These are phyloP conservation scores for Eutrema salsugineum DNA, from an alignment of 441 rosid genomes.

Conservation along the genomic window DNA sequence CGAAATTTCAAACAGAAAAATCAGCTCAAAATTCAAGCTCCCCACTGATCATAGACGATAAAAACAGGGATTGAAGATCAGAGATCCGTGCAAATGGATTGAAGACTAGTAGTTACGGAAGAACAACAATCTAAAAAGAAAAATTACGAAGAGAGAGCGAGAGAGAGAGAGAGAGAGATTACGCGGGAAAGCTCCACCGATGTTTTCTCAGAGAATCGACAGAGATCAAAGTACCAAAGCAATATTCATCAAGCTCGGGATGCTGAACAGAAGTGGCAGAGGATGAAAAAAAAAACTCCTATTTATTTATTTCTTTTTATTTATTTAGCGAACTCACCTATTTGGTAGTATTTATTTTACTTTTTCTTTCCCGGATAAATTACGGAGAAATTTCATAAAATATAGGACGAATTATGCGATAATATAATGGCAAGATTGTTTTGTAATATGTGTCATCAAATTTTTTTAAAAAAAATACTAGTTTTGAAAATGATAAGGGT, in stretches of 20 bases:
- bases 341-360: too few species aligned
- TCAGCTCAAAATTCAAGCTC: constrained; percentile 10
- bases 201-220: not conserved
- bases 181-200: constrained; percentile 24
- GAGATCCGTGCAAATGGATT: constrained; percentile 24
- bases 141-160: not conserved
- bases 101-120: constrained; percentile 20
- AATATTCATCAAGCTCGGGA: constrained; percentile 21
- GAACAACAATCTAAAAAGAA: constrained; percentile 14
- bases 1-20: not conserved
- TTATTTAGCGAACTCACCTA: too few species aligned
- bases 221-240: constrained; percentile 9
- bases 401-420: too few species aligned
- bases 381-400: too few species aligned
- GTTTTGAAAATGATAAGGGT: not conserved
- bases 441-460: not conserved
- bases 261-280: constrained; percentile 17
- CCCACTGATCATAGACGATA: not conserved
- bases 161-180: constrained; percentile 3
- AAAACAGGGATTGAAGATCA: constrained; percentile 1
- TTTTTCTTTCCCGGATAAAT: too few species aligned
- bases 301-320: too few species aligned
- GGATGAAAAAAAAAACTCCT: not conserved
- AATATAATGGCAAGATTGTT: not conserved
- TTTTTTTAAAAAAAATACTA: too few species aligned